A percentile compares a stretch with the other conserved stretches of the same genome.
Conservation (phyloP, 306 rosid genomes). For the Sesbania bispinosa region DNA sequence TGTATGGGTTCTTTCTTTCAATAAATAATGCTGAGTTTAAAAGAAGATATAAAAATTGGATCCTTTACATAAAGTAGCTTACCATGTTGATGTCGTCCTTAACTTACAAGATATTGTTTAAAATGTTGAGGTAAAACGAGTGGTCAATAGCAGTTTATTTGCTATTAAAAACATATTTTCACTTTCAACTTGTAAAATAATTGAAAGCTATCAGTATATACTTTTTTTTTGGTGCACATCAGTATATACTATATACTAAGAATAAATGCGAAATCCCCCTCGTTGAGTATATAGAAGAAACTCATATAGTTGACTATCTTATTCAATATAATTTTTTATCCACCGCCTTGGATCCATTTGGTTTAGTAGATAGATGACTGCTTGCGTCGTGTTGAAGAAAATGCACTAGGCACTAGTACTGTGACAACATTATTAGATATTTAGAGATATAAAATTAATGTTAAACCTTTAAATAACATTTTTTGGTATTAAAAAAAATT, state of each 20-base stretch:
- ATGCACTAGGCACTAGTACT: background rate
- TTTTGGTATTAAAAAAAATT: too few species aligned
- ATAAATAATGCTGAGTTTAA: background rate
- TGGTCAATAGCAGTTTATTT: background rate
- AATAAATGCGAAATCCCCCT: too few species aligned
- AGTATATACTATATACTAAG: too few species aligned
- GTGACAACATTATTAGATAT: constrained; percentile 15
- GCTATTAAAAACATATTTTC: background rate
- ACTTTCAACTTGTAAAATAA: background rate
- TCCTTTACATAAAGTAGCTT: constrained; percentile 3
- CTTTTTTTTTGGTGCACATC: too few species aligned
- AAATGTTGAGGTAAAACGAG: background rate
- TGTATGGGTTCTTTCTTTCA: constrained; percentile 8
- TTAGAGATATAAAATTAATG: background rate
- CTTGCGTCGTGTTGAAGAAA: constrained; percentile 12
- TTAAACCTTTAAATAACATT: background rate
- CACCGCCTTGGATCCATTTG: background rate
- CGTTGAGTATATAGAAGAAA: constrained; percentile 21
- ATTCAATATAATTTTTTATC: background rate
- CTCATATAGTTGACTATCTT: constrained; percentile 20
- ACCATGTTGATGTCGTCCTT: background rate
- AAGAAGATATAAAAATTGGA: background rate
- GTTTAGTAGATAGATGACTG: background rate
- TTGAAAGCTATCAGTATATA: background rate
- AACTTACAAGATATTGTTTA: constrained; percentile 13